Base-by-base conservation (phyloP, 805 yeast genomes). In the Candida incommunis region DNA sequence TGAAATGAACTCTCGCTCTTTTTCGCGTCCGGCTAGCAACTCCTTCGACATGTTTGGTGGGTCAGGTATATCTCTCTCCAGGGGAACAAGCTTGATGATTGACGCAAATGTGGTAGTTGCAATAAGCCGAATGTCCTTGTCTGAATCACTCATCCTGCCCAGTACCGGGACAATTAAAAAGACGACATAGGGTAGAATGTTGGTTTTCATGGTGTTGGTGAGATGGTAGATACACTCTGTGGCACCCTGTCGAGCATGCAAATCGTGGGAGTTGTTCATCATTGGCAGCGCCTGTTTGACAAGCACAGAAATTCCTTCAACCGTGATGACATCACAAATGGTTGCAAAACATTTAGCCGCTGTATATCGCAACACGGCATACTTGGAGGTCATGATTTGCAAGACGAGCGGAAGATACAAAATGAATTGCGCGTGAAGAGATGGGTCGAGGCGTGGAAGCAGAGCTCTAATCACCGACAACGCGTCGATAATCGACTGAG, bases 101-200 rank as follows among this genome's bases (percentile, higher is more conserved):
- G 94, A 80, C 0, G 99, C 99, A 71, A 92, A 92, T 0, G 98
- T 85, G 0, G 96, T 86, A 0, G 98, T 90, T 0, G 98, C 94
- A 45, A 94, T 65, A 16, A 82, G 71, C 55, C 99, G 75, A n/a
- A 88, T 80, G 58, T 85, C 95, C 44, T 71, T 72, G 57, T 90
- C 85, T 1, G 95, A 71, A 62, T 92, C 99, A 70, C 96, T 88
- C 98, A 92, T 92, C 57, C 98, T 74, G 41, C 98, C 99, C 53
- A 92, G 68, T 3, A 92, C 86, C 9, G 99, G 98, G 23, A 94
- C 97, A 60, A 92, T 86, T 54, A 92, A 72, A 61, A 92, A 92
- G 29, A 92, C 94, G 42, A 92, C 88, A 61, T 90, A 92, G 0
- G 99, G 99, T 49, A 92, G 66, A 46, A 94, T 86, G 48, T 76